These are phyloP conservation scores for Neopestalotiopsis rosae DNA, from an alignment of 2,329 filamentous ascomycete genomes.

Conservation along the genomic window DNA sequence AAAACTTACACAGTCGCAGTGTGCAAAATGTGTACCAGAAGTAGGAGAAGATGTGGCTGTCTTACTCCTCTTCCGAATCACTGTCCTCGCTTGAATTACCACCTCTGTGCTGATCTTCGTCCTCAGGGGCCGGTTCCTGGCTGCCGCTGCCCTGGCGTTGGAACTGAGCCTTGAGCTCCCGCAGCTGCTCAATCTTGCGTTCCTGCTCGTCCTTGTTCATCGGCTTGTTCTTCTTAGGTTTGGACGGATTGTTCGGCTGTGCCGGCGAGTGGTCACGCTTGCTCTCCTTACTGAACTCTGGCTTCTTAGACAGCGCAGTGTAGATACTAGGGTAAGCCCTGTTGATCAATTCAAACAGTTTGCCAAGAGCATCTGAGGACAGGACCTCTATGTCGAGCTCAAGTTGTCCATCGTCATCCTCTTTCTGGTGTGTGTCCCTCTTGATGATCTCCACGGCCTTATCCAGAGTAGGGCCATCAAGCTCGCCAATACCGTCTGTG, in stretches of 20 bases:
- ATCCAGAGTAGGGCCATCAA: slow-evolving; percentile 79
- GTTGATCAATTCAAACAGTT: slow-evolving; percentile 50
- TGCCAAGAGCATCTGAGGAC: slow-evolving; percentile 58
- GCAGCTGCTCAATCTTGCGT: slow-evolving; percentile 67
- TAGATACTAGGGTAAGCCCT: slow-evolving; percentile 44
- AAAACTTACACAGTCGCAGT: background rate
- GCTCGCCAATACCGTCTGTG: slow-evolving; percentile 80
- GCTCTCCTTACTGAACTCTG: slow-evolving; percentile 31
- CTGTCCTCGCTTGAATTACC: slow-evolving; percentile 56
- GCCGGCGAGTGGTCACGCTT: slow-evolving; percentile 29
- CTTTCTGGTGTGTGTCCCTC: slow-evolving; percentile 74
- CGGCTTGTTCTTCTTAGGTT: slow-evolving; percentile 76
- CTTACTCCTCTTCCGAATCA: slow-evolving; percentile 56
- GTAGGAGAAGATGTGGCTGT: background rate
- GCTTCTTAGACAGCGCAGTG: slow-evolving; percentile 38
- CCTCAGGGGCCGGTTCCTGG: slow-evolving; percentile 48
- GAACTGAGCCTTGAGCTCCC: slow-evolving; percentile 61
- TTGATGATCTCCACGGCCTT: slow-evolving; percentile 90
- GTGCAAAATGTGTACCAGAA: background rate
- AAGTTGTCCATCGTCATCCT: slow-evolving; percentile 64
- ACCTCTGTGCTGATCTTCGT: slow-evolving; percentile 39
- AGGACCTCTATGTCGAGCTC: slow-evolving; percentile 65
- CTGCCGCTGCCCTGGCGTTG: slow-evolving; percentile 52
- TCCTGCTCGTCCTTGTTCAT: slow-evolving; percentile 78
- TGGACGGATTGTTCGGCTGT: slow-evolving; percentile 45